Evolutionary conservation across 2,329 filamentous ascomycete species (phyloP), one percentile per base, ranked within the genome.

Genomic region (Verticillium alfalfae): DNA sequence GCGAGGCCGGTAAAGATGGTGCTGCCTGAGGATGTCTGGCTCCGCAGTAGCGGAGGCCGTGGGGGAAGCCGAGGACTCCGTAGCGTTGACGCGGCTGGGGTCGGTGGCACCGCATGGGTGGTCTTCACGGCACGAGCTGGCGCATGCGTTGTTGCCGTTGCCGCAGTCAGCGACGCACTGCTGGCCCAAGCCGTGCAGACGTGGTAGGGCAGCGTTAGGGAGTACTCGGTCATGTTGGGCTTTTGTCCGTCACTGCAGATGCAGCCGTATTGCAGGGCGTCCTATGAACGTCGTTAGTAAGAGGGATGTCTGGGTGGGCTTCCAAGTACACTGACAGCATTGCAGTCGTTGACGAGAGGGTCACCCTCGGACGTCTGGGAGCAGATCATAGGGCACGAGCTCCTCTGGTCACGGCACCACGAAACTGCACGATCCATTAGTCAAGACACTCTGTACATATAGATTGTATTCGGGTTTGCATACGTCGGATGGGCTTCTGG

Each of bases 191-290:
- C 82, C 56, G 81, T 82, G 83, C 91, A 95, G 68, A 87, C 82
- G 77, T 88, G 91, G 82, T 86, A 94, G 38, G 91, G 91, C 34
- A 95, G 80, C 1, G 91, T 93, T 68, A 92, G 82, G 22, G 88
- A 88, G 82, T 89, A 95, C 75, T 93, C 83, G 70, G 88, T 86
- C 57, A 91, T 76, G 76, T 93, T 93, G 67, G 91, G 91, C 59
- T 83, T 76, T 64, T 82, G 72, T 71, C 85, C 84, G 71, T 89
- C 81, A 65, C 82, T 81, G 79, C 91, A 95, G 67, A 92, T 79
- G 74, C 91, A 95, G 65, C 81, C 79, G 76, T 89, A 94, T n/a
- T 78, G 81, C 58, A 94, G 81, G 22, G 79, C 77, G 59, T 81
- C 70, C 85, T 88, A 60, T 52, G 10, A 52, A 22, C 7, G 3